phyloP scores from a whole-genome alignment of 345 rosid genomes.

The Citrus sp. region DNA sequence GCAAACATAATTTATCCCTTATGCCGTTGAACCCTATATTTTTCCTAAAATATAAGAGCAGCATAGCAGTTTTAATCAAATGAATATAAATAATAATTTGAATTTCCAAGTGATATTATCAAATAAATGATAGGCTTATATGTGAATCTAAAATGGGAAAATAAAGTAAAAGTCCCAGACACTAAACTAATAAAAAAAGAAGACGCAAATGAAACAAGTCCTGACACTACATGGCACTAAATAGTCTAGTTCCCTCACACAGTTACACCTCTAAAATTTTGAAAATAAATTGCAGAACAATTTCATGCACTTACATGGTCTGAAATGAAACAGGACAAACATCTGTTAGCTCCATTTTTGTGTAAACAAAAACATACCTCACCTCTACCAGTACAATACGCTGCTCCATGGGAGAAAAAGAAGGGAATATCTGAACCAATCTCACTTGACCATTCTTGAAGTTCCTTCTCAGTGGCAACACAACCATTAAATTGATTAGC shows the following conservation, averaged over 20 bases:
- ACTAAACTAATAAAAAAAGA: background rate
- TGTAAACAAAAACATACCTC: conserved; percentile 56
- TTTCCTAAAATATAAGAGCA: background rate
- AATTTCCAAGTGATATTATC: background rate
- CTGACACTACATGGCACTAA: background rate
- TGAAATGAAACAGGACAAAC: background rate
- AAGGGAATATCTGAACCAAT: conserved; percentile 97
- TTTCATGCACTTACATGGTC: conserved; percentile 3
- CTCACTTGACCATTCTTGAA: conserved; percentile 95
- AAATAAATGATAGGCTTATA: background rate
- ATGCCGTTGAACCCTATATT: background rate
- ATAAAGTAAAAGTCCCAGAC: background rate
- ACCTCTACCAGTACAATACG: conserved; percentile 96
- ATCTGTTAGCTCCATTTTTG: conserved; percentile 4
- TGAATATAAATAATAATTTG: background rate
- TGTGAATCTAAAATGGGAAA: background rate
- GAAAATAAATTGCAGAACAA: background rate
- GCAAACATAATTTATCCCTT: too few relatives aligned
- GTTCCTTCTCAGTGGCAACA: conserved; percentile 78
- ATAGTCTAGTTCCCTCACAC: background rate
- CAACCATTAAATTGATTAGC: conserved; percentile 85
- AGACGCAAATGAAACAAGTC: background rate
- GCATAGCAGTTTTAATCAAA: background rate
- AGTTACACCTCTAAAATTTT: background rate
- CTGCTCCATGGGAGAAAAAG: conserved; percentile 94